phyloP scores from a whole-genome alignment of 768 basidiomycete species.

The Amanita pallidorosea region DNA sequence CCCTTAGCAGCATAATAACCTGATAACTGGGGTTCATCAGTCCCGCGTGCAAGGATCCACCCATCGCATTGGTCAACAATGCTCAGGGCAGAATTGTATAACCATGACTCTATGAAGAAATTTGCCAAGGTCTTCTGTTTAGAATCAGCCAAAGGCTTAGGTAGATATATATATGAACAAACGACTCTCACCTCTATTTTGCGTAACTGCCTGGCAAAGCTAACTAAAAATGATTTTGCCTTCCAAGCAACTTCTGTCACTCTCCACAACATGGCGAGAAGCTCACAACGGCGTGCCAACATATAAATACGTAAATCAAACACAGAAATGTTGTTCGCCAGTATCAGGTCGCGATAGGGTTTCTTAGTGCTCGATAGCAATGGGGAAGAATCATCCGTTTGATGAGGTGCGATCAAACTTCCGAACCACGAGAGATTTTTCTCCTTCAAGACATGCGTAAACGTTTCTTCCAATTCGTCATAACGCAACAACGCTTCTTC shows the following conservation, averaged over 20 bases:
- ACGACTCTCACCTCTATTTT: conserved; percentile 63
- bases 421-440: conserved; percentile 91
- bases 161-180: conserved; percentile 2
- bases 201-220: conserved; percentile 65
- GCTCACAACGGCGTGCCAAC: conserved; percentile 72
- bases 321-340: conserved; percentile 82
- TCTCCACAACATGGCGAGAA: conserved; percentile 61
- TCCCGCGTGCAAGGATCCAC: conserved; percentile 45
- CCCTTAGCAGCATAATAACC: conserved; percentile 69
- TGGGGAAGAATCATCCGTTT: conserved; percentile 71
- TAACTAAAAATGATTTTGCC: conserved; percentile 62
- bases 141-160: not conserved
- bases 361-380: conserved; percentile 74
- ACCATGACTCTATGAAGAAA: conserved; percentile 89
- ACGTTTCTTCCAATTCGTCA: conserved; percentile 82
- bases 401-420: conserved; percentile 57
- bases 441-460: conserved; percentile 64
- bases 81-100: conserved; percentile 80
- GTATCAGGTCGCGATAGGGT: conserved; percentile 81
- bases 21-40: conserved; percentile 35
- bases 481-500: conserved; percentile 89
- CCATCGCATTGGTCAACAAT: conserved; percentile 70
- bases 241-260: conserved; percentile 64
- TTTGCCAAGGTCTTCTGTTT: conserved; percentile 40
- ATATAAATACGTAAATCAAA: conserved; percentile 93